Conservation (phyloP, 768 basidiomycete species). For the Pleurotus ostreatus region DNA sequence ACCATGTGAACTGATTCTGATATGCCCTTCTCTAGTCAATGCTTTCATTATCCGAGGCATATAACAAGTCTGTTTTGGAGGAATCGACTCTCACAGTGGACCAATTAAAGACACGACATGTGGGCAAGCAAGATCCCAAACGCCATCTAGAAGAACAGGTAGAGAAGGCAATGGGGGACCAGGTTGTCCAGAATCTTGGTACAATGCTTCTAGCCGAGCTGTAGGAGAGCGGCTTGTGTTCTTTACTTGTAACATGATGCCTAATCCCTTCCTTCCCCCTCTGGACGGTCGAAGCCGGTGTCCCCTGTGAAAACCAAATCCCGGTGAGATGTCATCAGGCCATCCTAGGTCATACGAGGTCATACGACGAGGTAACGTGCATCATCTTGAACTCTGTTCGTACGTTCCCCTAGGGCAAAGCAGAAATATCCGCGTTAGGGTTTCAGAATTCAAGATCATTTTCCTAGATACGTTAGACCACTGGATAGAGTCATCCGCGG, state of each 20-base stretch:
- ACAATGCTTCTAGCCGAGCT: constrained; percentile 94
- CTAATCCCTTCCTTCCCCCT: background rate
- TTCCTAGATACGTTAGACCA: background rate
- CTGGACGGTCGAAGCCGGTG: too few relatives aligned
- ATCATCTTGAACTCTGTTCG: background rate
- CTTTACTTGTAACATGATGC: background rate
- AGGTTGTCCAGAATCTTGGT: constrained; percentile 92
- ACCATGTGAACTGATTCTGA: background rate
- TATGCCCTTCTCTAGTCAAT: constrained; percentile 59
- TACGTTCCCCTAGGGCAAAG: background rate
- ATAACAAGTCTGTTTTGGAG: constrained; percentile 98
- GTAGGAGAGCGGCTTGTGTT: constrained; percentile 30
- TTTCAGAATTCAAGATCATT: background rate
- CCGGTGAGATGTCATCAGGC: too few relatives aligned
- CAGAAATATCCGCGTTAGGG: constrained; percentile 3
- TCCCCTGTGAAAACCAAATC: too few relatives aligned
- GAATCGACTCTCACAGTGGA: constrained; percentile 93
- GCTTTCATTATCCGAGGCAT: constrained; percentile 87
- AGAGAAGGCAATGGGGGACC: constrained; percentile 96
- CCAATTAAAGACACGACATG: constrained; percentile 94
- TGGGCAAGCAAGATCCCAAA: constrained; percentile 97
- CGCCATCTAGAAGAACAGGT: constrained; percentile 96
- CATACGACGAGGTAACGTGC: constrained; percentile 32
- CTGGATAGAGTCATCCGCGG: too few relatives aligned
- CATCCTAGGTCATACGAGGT: constrained; percentile 13